Evolutionary conservation across 2,329 filamentous ascomycete species (phyloP), one percentile per base, ranked within the genome.

Genomic region (Colletotrichum kahawae): DNA sequence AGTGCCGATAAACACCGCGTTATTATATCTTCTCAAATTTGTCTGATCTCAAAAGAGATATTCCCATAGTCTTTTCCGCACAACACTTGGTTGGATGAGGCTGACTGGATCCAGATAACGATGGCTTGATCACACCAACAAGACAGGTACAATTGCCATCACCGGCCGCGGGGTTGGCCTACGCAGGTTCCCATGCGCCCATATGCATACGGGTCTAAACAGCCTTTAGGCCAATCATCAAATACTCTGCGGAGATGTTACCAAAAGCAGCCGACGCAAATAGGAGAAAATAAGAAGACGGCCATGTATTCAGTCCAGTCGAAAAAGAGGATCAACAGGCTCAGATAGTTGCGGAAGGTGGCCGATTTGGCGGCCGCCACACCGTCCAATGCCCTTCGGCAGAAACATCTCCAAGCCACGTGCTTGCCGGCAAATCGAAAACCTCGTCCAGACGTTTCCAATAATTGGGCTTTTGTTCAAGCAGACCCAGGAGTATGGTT

Each of bases 1-100:
- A 76, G 84, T 92, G 91, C 85, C 89, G 91, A 90, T 83, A 90
- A 90, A 84, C 88, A 91, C 91, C 92, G 91, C 90, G 86, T 86
- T 86, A 87, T 83, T 77, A 84, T 86, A 92, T 93, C 91, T 93
- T 93, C 91, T 93, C 91, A 90, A 89, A 82, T 77, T 81, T 87
- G 83, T 92, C 89, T 92, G 90, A 92, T 82, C 79, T 59, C 27
- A 48, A 18, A n/a, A 38, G n/a, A 9, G 31, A 31, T n/a, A 14
- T 27, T 6, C 10, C 21, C 24, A n/a, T 33, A 29, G n/a, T 38
- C 8, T 21, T 21, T 27, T 18, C 4, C 51, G 24, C 14, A 14
- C n/a, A 7, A 59, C 29, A 21, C 48, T 21, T 67, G 24, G 3
- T 43, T 43, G 56, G 31, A 33, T 14, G 5, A 34, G 12, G 14